phyloP scores from a whole-genome alignment of 2,329 filamentous ascomycete species.

The Phialophora expanda region DNA sequence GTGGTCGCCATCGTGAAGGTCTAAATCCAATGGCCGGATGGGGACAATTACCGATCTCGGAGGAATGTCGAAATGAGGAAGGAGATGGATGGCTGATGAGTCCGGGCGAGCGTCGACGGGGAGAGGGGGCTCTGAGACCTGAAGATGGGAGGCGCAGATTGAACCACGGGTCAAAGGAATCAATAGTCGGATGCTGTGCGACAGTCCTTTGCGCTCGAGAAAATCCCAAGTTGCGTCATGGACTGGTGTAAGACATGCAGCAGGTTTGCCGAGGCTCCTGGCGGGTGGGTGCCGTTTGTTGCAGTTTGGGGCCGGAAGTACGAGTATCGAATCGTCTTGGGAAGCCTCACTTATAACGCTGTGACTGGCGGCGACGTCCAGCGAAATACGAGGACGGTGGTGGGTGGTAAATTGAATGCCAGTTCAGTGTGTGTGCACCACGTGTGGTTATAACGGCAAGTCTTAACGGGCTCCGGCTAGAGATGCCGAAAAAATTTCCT shows the following conservation, averaged over 20 bases:
- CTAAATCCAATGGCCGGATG: conserved; percentile 39
- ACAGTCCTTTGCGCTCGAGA: conserved; percentile 2
- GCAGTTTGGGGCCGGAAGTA: no score
- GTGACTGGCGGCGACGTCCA: no score
- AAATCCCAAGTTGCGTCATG: background rate
- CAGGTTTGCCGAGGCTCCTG: background rate
- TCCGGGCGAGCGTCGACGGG: background rate
- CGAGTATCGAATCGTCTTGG: no score
- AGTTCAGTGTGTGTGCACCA: background rate
- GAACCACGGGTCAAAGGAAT: conserved; percentile 1
- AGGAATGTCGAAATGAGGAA: conserved; percentile 14
- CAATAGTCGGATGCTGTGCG: conserved; percentile 4
- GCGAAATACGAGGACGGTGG: no score
- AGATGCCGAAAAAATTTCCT: background rate
- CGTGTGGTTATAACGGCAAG: background rate
- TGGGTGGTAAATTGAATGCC: no score
- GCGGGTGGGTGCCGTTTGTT: no score
- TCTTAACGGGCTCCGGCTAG: background rate
- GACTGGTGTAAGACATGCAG: background rate
- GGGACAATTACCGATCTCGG: conserved; percentile 29
- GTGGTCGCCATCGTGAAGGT: conserved; percentile 84
- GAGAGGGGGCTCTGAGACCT: background rate
- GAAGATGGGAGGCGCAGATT: background rate
- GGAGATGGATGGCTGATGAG: conserved; percentile 15
- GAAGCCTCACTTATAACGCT: no score